These are phyloP conservation scores for Kwoniella europaea DNA, from an alignment of 768 basidiomycete species.

Conservation along the genomic window DNA sequence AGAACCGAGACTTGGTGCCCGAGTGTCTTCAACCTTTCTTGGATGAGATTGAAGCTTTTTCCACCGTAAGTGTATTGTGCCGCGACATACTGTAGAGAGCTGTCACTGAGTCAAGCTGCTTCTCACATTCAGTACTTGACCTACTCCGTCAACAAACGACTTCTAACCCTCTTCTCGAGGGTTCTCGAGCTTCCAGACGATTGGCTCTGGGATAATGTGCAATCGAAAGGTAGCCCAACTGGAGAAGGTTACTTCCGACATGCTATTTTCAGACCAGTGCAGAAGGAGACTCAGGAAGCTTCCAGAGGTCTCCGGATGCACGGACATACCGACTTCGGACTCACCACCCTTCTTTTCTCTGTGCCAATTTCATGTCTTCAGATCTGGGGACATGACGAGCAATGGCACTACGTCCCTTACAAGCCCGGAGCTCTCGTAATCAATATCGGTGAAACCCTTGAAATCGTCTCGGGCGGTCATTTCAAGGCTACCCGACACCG, in stretches of 20 bases:
- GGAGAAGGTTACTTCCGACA: constrained; percentile 39
- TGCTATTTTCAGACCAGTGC: constrained; percentile 27
- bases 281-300: constrained; percentile 10
- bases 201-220: constrained; percentile 40
- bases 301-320: constrained; percentile 35
- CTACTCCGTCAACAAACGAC: constrained; percentile 41
- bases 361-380: constrained; percentile 39
- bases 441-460: constrained; percentile 40
- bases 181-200: constrained; percentile 42
- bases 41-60: constrained; percentile 40
- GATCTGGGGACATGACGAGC: constrained; percentile 32
- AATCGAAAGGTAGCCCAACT: constrained; percentile 30
- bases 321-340: constrained; percentile 40
- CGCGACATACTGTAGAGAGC: neutral
- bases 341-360: constrained; percentile 30
- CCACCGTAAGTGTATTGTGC: constrained; percentile 1
- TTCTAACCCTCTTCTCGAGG: constrained; percentile 32
- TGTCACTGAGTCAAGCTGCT: neutral
- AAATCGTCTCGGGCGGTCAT: constrained; percentile 44
- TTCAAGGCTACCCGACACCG: constrained; percentile 49
- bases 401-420: constrained; percentile 38
- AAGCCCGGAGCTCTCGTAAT: constrained; percentile 33
- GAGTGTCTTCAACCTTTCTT: constrained; percentile 35
- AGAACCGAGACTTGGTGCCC: constrained; percentile 23
- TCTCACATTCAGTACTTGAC: constrained; percentile 13